phyloP scores from a whole-genome alignment of 2,329 filamentous ascomycete species.

The Colletotrichum sp. region DNA sequence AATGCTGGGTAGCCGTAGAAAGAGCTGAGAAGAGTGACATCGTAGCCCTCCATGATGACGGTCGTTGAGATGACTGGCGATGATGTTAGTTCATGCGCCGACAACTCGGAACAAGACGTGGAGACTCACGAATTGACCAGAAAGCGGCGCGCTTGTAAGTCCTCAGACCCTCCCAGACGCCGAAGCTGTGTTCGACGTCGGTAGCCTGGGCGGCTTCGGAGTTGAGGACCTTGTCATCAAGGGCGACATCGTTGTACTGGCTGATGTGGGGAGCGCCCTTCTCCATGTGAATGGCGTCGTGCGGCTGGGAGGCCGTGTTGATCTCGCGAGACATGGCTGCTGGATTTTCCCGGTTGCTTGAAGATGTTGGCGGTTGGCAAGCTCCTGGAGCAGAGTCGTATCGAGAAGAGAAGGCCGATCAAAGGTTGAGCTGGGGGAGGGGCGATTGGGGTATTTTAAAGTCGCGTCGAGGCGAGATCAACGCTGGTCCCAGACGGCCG shows the following conservation, averaged over 20 bases:
- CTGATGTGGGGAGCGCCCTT: constrained; percentile 31
- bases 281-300: constrained; percentile 31
- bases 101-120: neutral
- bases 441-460: constrained; percentile 6
- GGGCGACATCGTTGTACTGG: constrained; percentile 35
- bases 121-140: constrained; percentile 41
- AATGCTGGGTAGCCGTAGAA: constrained; percentile 49
- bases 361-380: neutral
- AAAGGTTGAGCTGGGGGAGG: neutral
- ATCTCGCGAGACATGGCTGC: constrained; percentile 16
- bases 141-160: constrained; percentile 44
- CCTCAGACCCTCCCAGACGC: constrained; percentile 37
- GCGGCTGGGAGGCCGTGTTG: neutral
- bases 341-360: neutral
- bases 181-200: constrained; percentile 39
- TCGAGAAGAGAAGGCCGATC: neutral
- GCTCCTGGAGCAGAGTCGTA: constrained; percentile 11
- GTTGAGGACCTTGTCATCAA: constrained; percentile 41
- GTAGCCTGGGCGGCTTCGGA: constrained; percentile 40
- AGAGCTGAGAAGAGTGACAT: constrained; percentile 49
- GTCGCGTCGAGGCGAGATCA: neutral
- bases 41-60: constrained; percentile 58
- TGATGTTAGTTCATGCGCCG: neutral
- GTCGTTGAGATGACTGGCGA: constrained; percentile 45
- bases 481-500: constrained; percentile 2